phyloP scores from a whole-genome alignment of 345 rosid genomes.

The Theobroma cacao region DNA sequence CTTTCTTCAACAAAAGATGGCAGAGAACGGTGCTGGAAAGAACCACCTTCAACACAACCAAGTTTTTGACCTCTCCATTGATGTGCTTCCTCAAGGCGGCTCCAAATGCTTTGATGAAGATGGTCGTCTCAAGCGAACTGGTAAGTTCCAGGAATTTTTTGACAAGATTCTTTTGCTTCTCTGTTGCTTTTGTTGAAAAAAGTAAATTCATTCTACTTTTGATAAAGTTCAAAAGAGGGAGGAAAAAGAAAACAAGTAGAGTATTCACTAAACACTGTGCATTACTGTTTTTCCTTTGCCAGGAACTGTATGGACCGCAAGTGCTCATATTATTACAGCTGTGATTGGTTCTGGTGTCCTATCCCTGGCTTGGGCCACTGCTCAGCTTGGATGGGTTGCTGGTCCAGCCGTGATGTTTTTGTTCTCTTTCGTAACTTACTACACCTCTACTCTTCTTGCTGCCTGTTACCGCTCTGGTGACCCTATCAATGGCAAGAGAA shows the following conservation, averaged over 20 bases:
- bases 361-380: conserved; percentile 48
- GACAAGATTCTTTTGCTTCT: neutral
- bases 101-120: conserved; percentile 78
- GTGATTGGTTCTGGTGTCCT: conserved; percentile 51
- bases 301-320: conserved; percentile 47
- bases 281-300: neutral
- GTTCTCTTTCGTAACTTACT: conserved; percentile 41
- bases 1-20: conserved; percentile 25
- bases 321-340: conserved; percentile 47
- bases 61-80: conserved; percentile 35
- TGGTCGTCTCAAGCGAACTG: conserved; percentile 67
- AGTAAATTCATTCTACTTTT: neutral
- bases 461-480: conserved; percentile 55
- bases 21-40: conserved; percentile 10
- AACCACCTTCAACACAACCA: conserved; percentile 27
- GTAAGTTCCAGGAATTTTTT: conserved; percentile 27
- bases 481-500: conserved; percentile 43
- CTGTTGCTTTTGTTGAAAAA: neutral
- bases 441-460: conserved; percentile 48
- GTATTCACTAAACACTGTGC: neutral
- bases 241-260: neutral
- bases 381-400: conserved; percentile 54
- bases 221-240: neutral
- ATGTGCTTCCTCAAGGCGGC: conserved; percentile 33
- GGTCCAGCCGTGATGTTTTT: conserved; percentile 40